Base-by-base conservation (phyloP, 1,284 basidiomycete species). In the Moniliella sp. region DNA sequence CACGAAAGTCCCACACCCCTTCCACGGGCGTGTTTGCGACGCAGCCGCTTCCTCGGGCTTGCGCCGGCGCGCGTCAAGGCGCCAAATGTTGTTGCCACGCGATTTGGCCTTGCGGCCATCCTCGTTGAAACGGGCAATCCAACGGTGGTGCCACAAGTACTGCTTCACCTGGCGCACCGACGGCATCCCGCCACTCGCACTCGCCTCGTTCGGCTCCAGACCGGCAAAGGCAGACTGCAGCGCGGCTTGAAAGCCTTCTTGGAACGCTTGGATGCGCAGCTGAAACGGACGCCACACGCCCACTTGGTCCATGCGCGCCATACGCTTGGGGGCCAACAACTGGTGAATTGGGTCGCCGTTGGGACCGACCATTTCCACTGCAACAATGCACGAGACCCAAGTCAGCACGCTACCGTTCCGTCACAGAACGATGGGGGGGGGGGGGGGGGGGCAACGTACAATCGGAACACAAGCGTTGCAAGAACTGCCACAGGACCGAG, bases 81-180 rank as follows among this genome's bases (percentile, higher is more conserved):
- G 88, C 91, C 91, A 99, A 45, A 97, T 91, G 57, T 97, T 88
- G 62, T 97, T 97, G 32, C 91, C 91, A 67, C 94, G 94, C 33
- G 83, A 88, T 65, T 99, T 99, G 18, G 86, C 81, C 65, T 99
- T 99, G 64, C 93, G 93, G 30, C 56, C 91, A 61, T 97, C 91
- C 54, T 94, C 84, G 61, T 97, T 97, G 69, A 88, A 97, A 16
- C 91, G 78, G 28, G 86, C 78, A 55, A 99, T 97, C 55, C 78
- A 78, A 15, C 78, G 76, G 45, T 71, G 69, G 67, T 77, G 65
- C 91, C 91, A 99, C 29, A 99, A 72, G 65, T 91, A 99, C 55
- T 83, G 80, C 48, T 88, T 81, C 62, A 94, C 76, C 40, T 47
- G 50, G 41, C 67, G 66, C 48, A 62, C 58, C 8, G 8, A 7